Evolutionary conservation across 163 green algal genomes (phyloP), one percentile per base, ranked within the genome.

Genomic region (Prototheca wickerhamii): DNA sequence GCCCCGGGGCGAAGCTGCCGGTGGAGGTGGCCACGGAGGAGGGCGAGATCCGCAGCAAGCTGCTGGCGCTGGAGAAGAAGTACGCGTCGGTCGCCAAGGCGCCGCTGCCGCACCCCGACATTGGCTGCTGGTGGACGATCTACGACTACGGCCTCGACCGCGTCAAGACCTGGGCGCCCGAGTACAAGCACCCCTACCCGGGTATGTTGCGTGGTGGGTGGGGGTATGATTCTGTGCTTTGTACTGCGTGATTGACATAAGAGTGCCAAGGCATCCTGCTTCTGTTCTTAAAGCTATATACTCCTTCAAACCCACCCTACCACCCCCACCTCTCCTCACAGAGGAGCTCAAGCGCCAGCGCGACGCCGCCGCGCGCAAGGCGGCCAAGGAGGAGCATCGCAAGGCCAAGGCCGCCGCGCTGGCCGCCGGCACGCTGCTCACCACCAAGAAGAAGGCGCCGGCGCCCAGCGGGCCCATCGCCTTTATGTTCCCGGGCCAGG

Each of bases 121-220:
- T 96, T 33, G 90, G 90, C 49, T 84, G 86, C 82, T 97, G 87
- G 87, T 96, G 90, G 89, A 76, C 88, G 25, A 68, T 96, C 52
- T 96, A 97, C 65, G 90, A 97, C 75, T 96, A 95, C 70, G 89
- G 91, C 7, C 69, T 83, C 2, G 87, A 95, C 2, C 58, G 62
- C 0, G 72, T 97, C 23, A 82, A 79, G 59, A 64, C 25, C 7
- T 97, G 91, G 91, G 53, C 69, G 0, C 54, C 58, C 4, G 78
- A 88, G 62, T 91, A 93, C 76, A 56, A 75, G 51, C 89, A 85
- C 42, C 66, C 71, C 23, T 96, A 93, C 68, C 89, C 88, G 34
- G 87, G 76, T 80, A 33, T 12, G 63, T 42, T 17, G 6, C 21
- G 20, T 1, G 28, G 18, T 58, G 6, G 28, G 63, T 37, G 53